Evolutionary conservation across 208 protist species (phyloP).

Genomic region (Novymonas esmeraldas): DNA sequence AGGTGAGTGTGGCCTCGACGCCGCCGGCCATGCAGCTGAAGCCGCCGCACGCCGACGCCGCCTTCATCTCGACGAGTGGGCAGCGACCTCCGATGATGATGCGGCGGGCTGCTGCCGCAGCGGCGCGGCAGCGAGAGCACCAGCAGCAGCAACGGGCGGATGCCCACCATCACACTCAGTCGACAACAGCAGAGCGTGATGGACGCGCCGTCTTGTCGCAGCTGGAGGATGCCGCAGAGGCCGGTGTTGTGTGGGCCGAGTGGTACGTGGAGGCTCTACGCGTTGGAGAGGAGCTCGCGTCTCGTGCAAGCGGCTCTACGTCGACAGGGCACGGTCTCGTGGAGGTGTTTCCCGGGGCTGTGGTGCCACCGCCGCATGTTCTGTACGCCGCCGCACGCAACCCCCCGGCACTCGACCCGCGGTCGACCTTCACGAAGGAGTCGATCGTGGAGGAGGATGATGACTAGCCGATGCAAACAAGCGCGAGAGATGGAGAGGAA

Average conservation of each 20-base stretch:
- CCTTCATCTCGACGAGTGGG: constrained; percentile 31
- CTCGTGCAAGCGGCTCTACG: background rate
- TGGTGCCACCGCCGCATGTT: constrained; percentile 63
- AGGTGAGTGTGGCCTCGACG: constrained; percentile 10
- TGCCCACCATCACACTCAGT: background rate
- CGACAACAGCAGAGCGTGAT: background rate
- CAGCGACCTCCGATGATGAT: constrained; percentile 33
- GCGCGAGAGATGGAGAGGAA: background rate
- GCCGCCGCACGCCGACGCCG: constrained; percentile 9
- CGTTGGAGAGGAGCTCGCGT: constrained; percentile 14
- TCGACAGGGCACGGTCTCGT: background rate
- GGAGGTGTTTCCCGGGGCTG: constrained; percentile 4
- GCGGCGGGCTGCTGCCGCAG: constrained; percentile 12
- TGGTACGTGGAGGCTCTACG: constrained; percentile 61
- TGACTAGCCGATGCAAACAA: constrained; percentile 34
- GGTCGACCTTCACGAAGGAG: constrained; percentile 87
- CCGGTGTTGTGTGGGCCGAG: constrained; percentile 37
- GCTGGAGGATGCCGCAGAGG: constrained; percentile 11
- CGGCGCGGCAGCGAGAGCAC: constrained; percentile 20
- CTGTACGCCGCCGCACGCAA: constrained; percentile 72
- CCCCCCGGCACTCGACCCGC: constrained; percentile 70
- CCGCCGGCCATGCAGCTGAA: constrained; percentile 13
- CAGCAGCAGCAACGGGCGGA: constrained; percentile 33
- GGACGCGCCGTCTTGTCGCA: background rate
- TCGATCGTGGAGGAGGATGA: constrained; percentile 91